Base-by-base conservation (phyloP, 2,329 filamentous ascomycete genomes). In the Aspergillus intermedius region DNA sequence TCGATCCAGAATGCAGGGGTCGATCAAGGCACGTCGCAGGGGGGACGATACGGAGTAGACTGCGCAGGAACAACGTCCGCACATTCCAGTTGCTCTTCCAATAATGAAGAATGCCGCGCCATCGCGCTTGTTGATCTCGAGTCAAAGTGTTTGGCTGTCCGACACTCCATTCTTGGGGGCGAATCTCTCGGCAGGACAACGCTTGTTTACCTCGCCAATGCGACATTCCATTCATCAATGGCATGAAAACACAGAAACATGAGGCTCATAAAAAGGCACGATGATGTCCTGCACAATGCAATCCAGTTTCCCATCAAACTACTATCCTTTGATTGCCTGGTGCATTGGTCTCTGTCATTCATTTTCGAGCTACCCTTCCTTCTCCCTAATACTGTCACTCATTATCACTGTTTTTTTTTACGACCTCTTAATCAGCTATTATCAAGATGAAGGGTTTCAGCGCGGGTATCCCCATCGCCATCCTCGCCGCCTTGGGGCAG, bases 361-460 rank as follows among this genome's bases (percentile, higher is more conserved):
- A 10, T 19, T 40, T 40, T 10, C 17, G 9, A 21, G 15, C 8
- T 17, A n/a, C 9, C 34, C 34, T 17, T 37, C 34, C 15, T 17
- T 3, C 30, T 37, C 13, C n/a, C n/a, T 3, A 37, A 30, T 10
- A 30, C 10, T 12, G 34, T 37, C 34, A 19, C 17, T 40, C 37
- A 40, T 40, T 40, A 40, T 12, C 10, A 5, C 3, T 5, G 5
- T 21, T 40, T 2, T 40, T 2, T 12, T 37, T 37, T 15, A 15
- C 34, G 3, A 37, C 17, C 34, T 42, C 40, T 22, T 21, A 21
- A 42, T 22, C 17, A 42, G 10, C 4, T 42, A 47, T 47, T 21
- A 42, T 30, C 54, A 60, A 46, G 12, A 70, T 70, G 67, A 70
- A 69, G 61, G 62, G 60, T 42, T 58, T 69, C 42, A 56, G 62